Percentiles rank a stretch among this genome's conserved stretches.
Conservation (phyloP, 495 filamentous ascomycete species). For the Hypoxylon rickii region DNA sequence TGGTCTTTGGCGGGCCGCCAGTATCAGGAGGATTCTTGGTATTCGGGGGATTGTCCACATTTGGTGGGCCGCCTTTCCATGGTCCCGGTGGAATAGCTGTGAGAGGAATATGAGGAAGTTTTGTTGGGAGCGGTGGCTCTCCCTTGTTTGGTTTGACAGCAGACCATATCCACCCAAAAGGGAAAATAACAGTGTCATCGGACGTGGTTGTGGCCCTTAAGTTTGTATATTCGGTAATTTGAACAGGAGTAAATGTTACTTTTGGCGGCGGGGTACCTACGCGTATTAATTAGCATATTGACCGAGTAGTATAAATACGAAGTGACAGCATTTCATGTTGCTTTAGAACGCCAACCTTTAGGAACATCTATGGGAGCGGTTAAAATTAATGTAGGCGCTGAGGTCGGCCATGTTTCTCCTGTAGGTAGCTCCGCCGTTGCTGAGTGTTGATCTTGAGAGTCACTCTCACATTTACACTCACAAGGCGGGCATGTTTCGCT, state of each 20-base stretch:
- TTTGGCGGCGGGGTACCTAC: background rate
- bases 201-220: background rate
- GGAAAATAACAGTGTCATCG: background rate
- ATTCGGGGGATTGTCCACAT: background rate
- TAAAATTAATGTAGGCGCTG: background rate
- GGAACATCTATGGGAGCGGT: background rate
- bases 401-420: background rate
- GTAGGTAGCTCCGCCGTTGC: background rate
- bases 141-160: background rate
- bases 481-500: background rate
- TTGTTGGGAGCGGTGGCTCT: background rate
- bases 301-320: background rate
- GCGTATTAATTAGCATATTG: background rate
- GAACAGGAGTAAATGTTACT: background rate
- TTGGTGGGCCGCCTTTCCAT: background rate
- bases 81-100: background rate
- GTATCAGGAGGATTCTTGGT: background rate
- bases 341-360: background rate
- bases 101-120: background rate
- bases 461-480: background rate
- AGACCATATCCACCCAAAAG: background rate
- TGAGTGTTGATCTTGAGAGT: background rate
- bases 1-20: background rate
- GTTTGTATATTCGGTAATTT: background rate
- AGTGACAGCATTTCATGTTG: too few species aligned